A percentile compares a stretch with the other conserved stretches of the same genome.
Conservation (phyloP, 2,329 filamentous ascomycete genomes). For the Fusarium bactridioides region DNA sequence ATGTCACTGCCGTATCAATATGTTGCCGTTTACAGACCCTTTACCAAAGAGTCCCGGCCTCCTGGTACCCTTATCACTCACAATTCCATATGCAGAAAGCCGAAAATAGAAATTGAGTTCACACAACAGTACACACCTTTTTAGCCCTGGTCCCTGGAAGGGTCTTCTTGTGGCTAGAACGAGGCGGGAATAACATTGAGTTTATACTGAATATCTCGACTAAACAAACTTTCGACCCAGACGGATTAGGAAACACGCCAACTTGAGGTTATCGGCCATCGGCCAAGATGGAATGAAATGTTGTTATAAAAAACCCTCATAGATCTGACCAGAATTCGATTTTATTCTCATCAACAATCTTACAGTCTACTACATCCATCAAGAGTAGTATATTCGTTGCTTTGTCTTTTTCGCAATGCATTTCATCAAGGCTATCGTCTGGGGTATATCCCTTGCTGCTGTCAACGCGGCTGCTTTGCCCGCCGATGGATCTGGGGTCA, state of each 20-base stretch:
- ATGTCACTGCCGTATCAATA: not conserved
- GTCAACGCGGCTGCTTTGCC: slow-evolving; percentile 8
- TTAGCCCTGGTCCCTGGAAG: not conserved
- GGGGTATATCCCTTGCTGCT: not conserved
- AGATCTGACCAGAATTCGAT: not conserved
- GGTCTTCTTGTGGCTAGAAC: not conserved
- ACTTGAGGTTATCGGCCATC: not conserved
- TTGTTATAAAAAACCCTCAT: not conserved
- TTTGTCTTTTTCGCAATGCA: not conserved
- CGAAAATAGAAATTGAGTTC: not conserved
- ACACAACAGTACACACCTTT: not conserved
- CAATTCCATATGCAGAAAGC: not conserved
- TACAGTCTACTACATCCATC: not conserved
- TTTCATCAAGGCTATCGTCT: slow-evolving; percentile 5
- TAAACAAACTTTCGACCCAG: not conserved
- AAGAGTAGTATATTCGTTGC: not conserved
- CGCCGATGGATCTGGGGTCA: not conserved
- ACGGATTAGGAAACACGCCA: not conserved
- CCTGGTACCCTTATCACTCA: not conserved
- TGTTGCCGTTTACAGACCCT: not conserved
- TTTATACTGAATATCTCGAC: not conserved
- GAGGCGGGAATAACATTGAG: not conserved
- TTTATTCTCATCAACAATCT: not conserved
- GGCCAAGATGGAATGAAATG: not conserved
- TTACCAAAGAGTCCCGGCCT: not conserved